These are phyloP conservation scores for Spizellomyces punctatus DNA, from an alignment of 192 early-diverging fungal species.

Conservation along the genomic window DNA sequence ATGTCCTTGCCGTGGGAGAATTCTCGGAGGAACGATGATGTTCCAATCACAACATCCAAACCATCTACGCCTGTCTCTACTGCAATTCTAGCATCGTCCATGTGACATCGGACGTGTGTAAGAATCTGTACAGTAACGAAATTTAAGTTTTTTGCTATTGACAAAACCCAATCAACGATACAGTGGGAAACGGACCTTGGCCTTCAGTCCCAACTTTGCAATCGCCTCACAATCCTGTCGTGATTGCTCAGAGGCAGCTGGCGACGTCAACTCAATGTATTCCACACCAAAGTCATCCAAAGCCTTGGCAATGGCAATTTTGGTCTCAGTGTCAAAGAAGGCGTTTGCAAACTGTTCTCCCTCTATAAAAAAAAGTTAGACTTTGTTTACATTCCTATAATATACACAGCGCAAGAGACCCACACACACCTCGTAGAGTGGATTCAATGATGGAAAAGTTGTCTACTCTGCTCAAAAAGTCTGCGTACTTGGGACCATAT, in stretches of 20 bases:
- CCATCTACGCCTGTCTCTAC: constrained; percentile 98
- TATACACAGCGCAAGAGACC: not conserved
- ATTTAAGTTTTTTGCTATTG: not conserved
- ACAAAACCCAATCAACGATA: not conserved
- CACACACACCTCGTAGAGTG: constrained; percentile 80
- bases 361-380: constrained; percentile 56
- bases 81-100: constrained; percentile 96
- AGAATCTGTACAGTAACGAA: constrained; percentile 57
- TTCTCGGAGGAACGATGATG: constrained; percentile 92
- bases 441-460: constrained; percentile 98
- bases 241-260: constrained; percentile 96
- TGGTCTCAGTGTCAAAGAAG: constrained; percentile 96
- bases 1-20: constrained; percentile 99
- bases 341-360: constrained; percentile 99
- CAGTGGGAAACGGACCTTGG: constrained; percentile 62
- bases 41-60: constrained; percentile 97
- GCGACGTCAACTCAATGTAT: constrained; percentile 97
- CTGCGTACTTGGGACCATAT: constrained; percentile 37
- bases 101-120: constrained; percentile 95
- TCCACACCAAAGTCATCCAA: constrained; percentile 98
- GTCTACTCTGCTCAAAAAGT: constrained; percentile 73
- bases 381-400: not conserved
- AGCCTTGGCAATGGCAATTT: constrained; percentile 98
- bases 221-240: constrained; percentile 89
- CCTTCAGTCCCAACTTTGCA: constrained; percentile 90